These are phyloP conservation scores for Nectriaceae sp. DNA, from an alignment of 2,329 filamentous ascomycete genomes.

Conservation along the genomic window DNA sequence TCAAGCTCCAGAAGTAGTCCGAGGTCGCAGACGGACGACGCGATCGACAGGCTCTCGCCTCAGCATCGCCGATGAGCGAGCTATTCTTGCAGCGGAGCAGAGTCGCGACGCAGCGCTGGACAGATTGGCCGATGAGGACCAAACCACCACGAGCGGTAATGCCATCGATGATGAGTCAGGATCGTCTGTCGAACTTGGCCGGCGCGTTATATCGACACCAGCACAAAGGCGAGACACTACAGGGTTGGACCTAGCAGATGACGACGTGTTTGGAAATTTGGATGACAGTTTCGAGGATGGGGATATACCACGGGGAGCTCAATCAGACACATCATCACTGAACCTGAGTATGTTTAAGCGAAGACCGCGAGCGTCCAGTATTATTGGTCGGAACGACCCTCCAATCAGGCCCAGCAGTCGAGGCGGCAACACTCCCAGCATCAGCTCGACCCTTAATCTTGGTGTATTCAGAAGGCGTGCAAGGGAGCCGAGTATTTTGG, in stretches of 20 bases:
- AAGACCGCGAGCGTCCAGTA: slow-evolving; percentile 50
- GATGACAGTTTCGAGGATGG: slow-evolving; percentile 46
- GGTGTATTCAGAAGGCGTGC: slow-evolving; percentile 58
- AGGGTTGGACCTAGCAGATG: slow-evolving; percentile 50
- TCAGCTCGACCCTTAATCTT: slow-evolving; percentile 56
- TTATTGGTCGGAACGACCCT: slow-evolving; percentile 51
- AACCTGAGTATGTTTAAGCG: slow-evolving; percentile 50
- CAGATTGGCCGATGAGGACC: slow-evolving; percentile 37
- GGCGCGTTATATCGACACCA: slow-evolving; percentile 37
- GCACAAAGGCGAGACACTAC: slow-evolving; percentile 44
- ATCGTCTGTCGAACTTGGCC: slow-evolving; percentile 40
- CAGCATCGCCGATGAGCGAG: slow-evolving; percentile 27
- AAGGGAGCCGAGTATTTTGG: slow-evolving; percentile 63
- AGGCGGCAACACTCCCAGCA: slow-evolving; percentile 47
- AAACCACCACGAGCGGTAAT: slow-evolving; percentile 30
- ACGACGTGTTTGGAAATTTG: slow-evolving; percentile 49
- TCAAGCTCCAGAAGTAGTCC: slow-evolving; percentile 9
- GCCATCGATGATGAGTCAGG: slow-evolving; percentile 31
- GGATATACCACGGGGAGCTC: slow-evolving; percentile 34
- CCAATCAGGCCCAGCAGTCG: slow-evolving; percentile 57
- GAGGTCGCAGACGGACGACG: slow-evolving; percentile 28
- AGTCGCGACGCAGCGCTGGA: slow-evolving; percentile 40
- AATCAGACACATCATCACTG: slow-evolving; percentile 49
- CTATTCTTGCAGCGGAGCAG: slow-evolving; percentile 26
- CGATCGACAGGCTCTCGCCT: slow-evolving; percentile 21